Base-by-base conservation (phyloP, 108 stramenopile species). In the Skeletonema tropicum region DNA sequence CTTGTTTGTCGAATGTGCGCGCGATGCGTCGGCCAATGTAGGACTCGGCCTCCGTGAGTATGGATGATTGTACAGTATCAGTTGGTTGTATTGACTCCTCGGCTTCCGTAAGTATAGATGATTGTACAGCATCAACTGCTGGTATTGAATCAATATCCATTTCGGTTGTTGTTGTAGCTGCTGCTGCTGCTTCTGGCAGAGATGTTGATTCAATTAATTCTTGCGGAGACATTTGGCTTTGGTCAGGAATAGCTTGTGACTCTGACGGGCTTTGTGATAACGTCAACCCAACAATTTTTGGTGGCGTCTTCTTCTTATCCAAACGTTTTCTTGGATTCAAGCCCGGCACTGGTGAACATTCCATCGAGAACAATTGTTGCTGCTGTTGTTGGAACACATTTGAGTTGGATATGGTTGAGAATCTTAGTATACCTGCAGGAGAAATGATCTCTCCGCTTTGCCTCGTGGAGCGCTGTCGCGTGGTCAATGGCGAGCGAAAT, bases 401-500 rank as follows among this genome's bases (percentile, higher is more conserved):
- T 13, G 72, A 64, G 36, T 73, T 60, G 8, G 63, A 48, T 48
- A 73, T 32, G 17, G 72, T 60, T 13, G 72, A 73, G 35, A 26
- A 61, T 6, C 61, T 61, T 36, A 45, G 31, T 12, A 73, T 32
- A 41, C 35, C 26, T n/a, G 25, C 61, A 19, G 63, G 72, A 73
- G 48, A 64, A 21, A 9, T 46, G 63, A 73, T 64, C 0, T 9
- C 19, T 52, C 19, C 52, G 9, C 52, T 52, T 52, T 3, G 9
- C n/a, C 48, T 14, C 62, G 26, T 64, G 23, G 60, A 25, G 13
- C 62, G 71, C 26, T 55, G 71, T 23, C 71, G 70, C 5, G 42
- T 73, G 7, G 46, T 68, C 64, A 86, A 86, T 35, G 74, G 79
- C 10, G 90, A 97, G 38, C 94, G 98, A 65, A 88, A 87, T 5